Conservation (phyloP, 2,329 filamentous ascomycete species). For the Nigrospora osmanthi region DNA sequence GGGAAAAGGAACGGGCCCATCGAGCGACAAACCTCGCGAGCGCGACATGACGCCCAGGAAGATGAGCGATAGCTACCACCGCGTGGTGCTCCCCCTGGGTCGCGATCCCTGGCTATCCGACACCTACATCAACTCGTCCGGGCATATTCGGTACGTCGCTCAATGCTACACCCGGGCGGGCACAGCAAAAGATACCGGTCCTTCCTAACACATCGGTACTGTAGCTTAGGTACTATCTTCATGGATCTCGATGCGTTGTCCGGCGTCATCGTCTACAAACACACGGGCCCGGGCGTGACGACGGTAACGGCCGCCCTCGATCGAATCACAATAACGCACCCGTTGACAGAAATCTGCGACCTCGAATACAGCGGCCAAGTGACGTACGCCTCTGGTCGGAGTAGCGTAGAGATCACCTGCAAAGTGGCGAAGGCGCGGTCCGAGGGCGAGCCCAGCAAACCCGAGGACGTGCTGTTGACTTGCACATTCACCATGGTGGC, state of each 20-base stretch:
- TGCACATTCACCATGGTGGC: conserved; percentile 70
- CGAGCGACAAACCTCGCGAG: conserved; percentile 23
- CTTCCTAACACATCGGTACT: neutral
- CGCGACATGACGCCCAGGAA: conserved; percentile 56
- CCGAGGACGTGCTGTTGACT: conserved; percentile 35
- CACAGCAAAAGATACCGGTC: no score
- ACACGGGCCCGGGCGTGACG: conserved; percentile 48
- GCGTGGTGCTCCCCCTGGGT: conserved; percentile 60
- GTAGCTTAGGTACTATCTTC: conserved; percentile 60
- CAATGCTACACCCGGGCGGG: no score
- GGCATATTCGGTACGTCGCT: conserved; percentile 55
- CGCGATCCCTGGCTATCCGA: conserved; percentile 72
- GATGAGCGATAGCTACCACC: conserved; percentile 66
- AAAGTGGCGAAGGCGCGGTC: conserved; percentile 62
- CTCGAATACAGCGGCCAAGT: conserved; percentile 58
- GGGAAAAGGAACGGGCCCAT: conserved; percentile 16
- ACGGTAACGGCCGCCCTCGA: conserved; percentile 42
- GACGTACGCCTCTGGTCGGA: conserved; percentile 64
- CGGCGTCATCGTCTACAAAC: conserved; percentile 67
- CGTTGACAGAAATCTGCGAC: conserved; percentile 70
- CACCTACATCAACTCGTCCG: conserved; percentile 68
- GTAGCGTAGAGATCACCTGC: conserved; percentile 66
- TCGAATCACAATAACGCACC: conserved; percentile 53
- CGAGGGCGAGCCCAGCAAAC: conserved; percentile 42
- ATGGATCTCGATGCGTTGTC: conserved; percentile 77